Conservation (phyloP, 331 rosid genomes). For the Pyrus hybrid region DNA sequence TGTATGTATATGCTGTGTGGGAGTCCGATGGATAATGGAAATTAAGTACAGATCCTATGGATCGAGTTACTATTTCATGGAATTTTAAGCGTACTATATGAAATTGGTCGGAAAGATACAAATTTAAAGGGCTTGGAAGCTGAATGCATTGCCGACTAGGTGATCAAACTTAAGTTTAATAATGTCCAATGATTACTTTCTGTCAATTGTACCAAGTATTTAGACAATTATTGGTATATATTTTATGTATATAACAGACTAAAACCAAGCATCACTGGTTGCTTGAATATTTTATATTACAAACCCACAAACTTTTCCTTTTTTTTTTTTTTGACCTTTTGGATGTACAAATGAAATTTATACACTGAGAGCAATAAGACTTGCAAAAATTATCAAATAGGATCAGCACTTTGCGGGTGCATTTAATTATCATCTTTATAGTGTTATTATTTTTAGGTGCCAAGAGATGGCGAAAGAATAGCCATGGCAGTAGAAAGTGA, state of each 20-base stretch:
- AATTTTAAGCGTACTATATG: not conserved
- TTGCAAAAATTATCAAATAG: not conserved
- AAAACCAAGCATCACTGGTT: not conserved
- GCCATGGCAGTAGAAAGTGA: not conserved
- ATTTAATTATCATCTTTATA: not conserved
- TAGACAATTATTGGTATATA: not conserved
- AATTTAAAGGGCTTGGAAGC: not conserved
- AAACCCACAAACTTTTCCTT: not conserved
- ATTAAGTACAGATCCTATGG: not conserved
- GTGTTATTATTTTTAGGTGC: not conserved
- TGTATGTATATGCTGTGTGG: not conserved
- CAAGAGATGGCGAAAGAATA: not conserved
- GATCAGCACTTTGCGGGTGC: not conserved
- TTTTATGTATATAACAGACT: not conserved
- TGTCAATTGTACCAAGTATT: not conserved
- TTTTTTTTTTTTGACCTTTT: not conserved
- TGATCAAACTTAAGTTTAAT: not conserved
- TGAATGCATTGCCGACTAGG: not conserved
- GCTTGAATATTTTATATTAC: not conserved
- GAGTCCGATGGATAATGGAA: not conserved
- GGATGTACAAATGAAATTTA: not conserved
- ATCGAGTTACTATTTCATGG: not conserved
- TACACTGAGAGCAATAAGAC: not conserved
- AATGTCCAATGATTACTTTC: not conserved
- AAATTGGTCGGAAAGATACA: not conserved